Evolutionary conservation across 441 rosid genomes (phyloP).

Genomic region (Jatropha podagrica): DNA sequence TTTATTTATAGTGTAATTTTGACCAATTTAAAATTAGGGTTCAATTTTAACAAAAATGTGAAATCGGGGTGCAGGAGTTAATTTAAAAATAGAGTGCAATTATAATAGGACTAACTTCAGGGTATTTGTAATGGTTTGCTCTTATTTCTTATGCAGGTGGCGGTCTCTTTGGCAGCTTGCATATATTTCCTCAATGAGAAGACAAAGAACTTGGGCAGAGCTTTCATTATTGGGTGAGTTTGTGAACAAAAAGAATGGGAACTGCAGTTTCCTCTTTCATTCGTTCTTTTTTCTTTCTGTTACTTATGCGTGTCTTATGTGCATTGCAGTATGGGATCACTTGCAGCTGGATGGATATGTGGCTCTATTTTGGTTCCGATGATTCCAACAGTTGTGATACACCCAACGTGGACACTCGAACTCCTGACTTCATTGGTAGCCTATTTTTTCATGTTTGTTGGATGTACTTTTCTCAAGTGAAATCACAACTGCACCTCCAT

Average conservation of each 20-base stretch:
- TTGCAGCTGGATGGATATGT: slow-evolving; percentile 72
- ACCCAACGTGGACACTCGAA: slow-evolving; percentile 94
- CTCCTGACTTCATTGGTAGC: slow-evolving; percentile 86
- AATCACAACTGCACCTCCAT: neutral
- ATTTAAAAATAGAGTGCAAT: too few species aligned
- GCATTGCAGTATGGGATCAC: slow-evolving; percentile 65
- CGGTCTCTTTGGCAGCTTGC: slow-evolving; percentile 93
- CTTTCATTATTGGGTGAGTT: slow-evolving; percentile 76
- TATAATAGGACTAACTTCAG: too few species aligned
- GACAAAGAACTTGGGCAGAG: slow-evolving; percentile 87
- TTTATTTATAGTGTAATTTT: too few species aligned
- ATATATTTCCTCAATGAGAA: slow-evolving; percentile 87
- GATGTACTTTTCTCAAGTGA: slow-evolving; percentile 84
- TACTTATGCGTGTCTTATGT: slow-evolving; percentile 3
- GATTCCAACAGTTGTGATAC: slow-evolving; percentile 67
- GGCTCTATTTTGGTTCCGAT: slow-evolving; percentile 76
- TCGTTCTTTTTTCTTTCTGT: neutral
- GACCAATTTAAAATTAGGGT: too few species aligned
- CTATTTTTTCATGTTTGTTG: slow-evolving; percentile 72
- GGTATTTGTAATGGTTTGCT: too few species aligned
- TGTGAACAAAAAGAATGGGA: neutral
- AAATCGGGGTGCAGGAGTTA: too few species aligned
- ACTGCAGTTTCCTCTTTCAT: too few species aligned
- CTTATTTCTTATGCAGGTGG: slow-evolving; percentile 54
- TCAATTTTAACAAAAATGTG: too few species aligned